Percentiles rank a stretch among this genome's conserved stretches.
phyloP scores from a whole-genome alignment of 768 basidiomycete species.

The Boletus edulis region DNA sequence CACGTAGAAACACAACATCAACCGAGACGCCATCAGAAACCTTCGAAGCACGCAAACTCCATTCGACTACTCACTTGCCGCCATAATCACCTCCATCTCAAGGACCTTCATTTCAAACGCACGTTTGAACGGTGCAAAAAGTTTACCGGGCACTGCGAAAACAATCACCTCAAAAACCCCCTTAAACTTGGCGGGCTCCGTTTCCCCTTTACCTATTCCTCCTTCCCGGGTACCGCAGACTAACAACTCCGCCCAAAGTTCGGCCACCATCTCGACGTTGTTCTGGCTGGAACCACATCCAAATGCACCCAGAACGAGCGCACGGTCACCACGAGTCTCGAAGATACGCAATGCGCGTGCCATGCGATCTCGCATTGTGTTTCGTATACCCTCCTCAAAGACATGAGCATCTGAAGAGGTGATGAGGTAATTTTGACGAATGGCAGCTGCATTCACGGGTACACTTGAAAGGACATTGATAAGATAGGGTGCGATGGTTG shows the following conservation, averaged over 20 bases:
- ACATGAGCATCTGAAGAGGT: slow-evolving; percentile 32
- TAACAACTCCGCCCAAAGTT: slow-evolving; percentile 46
- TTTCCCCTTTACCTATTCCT: slow-evolving; percentile 16
- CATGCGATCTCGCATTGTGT: slow-evolving; percentile 48
- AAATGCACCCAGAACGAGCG: slow-evolving; percentile 44
- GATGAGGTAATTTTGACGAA: slow-evolving; percentile 37
- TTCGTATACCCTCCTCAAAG: slow-evolving; percentile 39
- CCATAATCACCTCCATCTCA: slow-evolving; percentile 34
- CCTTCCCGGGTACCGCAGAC: slow-evolving; percentile 32
- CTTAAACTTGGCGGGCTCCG: slow-evolving; percentile 35
- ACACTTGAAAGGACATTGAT: slow-evolving; percentile 41
- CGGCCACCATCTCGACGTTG: slow-evolving; percentile 38
- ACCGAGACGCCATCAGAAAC: background rate
- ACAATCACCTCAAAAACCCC: slow-evolving; percentile 40
- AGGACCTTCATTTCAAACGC: slow-evolving; percentile 41
- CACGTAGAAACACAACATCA: background rate
- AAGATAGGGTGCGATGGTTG: slow-evolving; percentile 38
- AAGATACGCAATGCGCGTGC: slow-evolving; percentile 44
- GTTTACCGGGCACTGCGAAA: slow-evolving; percentile 42
- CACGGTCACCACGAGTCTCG: slow-evolving; percentile 37
- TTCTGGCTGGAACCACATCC: slow-evolving; percentile 45
- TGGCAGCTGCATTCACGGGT: slow-evolving; percentile 42
- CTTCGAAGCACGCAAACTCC: background rate
- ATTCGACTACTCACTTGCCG: slow-evolving; percentile 24
- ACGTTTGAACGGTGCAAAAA: slow-evolving; percentile 35